Evolutionary conservation across 768 basidiomycete species (phyloP), one percentile per base, ranked within the genome.

Genomic region (Suillus clintonianus): DNA sequence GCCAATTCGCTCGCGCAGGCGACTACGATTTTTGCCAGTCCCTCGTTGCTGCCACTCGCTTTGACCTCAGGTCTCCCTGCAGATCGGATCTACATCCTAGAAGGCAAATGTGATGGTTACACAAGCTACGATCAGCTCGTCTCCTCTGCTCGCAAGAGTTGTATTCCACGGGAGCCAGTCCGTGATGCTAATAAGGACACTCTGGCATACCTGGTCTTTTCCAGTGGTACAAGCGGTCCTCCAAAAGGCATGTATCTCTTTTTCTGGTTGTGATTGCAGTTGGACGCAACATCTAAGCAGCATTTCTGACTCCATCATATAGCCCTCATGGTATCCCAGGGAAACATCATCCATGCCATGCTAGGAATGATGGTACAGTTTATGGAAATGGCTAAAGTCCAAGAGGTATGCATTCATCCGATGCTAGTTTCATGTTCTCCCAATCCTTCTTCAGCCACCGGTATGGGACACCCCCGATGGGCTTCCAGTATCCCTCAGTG

Each of bases 261-360:
- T 56, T 27, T 6, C 24, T n/a, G 17, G 24, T 57, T 17, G 17
- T 14, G 17, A 43, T 47, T 1, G 3, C 24, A 56, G 27, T 19
- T 27, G 17, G 10, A 57, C 15, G 9, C 15, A 27, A 7, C n/a
- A 27, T 27, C 27, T 27, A 27, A 27, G 27, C 27, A 27, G 4
- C 27, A 27, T 27, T 6, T 30, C 50, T 55, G 13, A 57, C 27
- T 41, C 22, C 36, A 34, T 59, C 19, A 24, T 39, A 57, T 22
- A 88, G 87, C 83, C 17, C 83, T 88, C n/a, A 86, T 85, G 86
- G 81, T 86, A 15, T 83, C 87, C 1, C 87, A 89, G 67, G 82
- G 83, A 43, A 88, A 88, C 70, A 51, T 87, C 14, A 69, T 80
- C 6, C 78, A 69, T 58, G 77, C 81, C 1, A 41, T 83, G 0